Percentiles rank a stretch among this genome's conserved stretches.
phyloP scores from a whole-genome alignment of 2,329 filamentous ascomycete genomes.

The Nemania sp. region DNA sequence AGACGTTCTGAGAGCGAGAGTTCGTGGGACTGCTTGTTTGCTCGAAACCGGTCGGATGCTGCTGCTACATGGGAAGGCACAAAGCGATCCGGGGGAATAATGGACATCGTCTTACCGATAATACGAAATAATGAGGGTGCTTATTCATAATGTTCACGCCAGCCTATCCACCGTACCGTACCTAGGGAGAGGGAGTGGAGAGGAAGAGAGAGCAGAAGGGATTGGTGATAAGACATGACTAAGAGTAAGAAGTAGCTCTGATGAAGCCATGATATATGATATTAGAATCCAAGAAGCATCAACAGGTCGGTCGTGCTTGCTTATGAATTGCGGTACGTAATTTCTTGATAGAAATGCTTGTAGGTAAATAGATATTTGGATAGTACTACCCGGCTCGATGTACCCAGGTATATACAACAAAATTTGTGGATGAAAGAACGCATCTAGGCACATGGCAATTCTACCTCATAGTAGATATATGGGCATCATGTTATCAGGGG shows the following conservation, averaged over 20 bases:
- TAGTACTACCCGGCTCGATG: no score
- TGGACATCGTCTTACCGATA: conserved; percentile 34
- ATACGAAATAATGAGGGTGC: conserved; percentile 35
- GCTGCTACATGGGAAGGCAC: conserved; percentile 49
- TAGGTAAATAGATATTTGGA: no score
- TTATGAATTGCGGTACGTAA: no score
- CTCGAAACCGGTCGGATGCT: conserved; percentile 49
- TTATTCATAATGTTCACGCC: conserved; percentile 30
- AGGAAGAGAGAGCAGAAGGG: conserved; percentile 9
- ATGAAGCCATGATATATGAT: background rate
- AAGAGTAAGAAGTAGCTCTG: background rate
- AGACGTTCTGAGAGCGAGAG: conserved; percentile 51
- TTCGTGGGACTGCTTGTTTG: conserved; percentile 47
- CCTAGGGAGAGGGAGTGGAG: conserved; percentile 19
- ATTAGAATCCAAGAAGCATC: conserved; percentile 1
- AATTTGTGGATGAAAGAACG: no score
- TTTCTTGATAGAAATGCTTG: no score
- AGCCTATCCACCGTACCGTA: conserved; percentile 26
- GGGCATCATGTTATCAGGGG: no score
- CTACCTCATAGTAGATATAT: no score
- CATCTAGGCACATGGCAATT: no score
- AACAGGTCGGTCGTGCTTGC: background rate
- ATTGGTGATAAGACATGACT: background rate
- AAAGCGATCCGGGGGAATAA: conserved; percentile 51
- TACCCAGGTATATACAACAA: no score